Evolutionary conservation across 805 yeast genomes (phyloP).

Genomic region (Helenozyma baotianmanensis): DNA sequence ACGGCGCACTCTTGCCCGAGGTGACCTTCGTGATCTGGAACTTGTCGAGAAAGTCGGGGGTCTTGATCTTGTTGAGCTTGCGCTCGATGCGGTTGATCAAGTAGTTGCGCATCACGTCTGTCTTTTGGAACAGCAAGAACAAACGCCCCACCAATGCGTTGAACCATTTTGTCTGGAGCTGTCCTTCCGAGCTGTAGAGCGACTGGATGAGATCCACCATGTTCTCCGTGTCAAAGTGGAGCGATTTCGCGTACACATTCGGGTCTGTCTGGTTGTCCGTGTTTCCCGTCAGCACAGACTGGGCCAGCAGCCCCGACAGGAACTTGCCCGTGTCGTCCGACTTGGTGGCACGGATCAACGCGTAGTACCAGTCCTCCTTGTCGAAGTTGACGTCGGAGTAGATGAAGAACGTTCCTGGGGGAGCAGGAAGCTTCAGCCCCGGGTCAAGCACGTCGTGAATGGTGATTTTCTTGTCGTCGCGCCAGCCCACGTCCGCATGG

Average conservation of each 20-base stretch:
- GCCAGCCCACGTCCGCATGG: slow-evolving; percentile 7
- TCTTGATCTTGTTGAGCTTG: slow-evolving; percentile 73
- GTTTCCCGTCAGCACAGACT: not conserved
- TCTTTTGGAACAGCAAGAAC: slow-evolving; percentile 70
- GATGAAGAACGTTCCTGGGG: slow-evolving; percentile 48
- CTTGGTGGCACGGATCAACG: slow-evolving; percentile 73
- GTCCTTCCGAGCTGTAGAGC: slow-evolving; percentile 78
- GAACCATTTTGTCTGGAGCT: slow-evolving; percentile 81
- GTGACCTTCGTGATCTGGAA: slow-evolving; percentile 66
- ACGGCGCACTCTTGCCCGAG: slow-evolving; percentile 80
- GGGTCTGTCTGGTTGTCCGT: slow-evolving; percentile 33
- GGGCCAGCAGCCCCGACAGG: slow-evolving; percentile 1
- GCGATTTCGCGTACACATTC: slow-evolving; percentile 60
- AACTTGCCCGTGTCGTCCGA: slow-evolving; percentile 20
- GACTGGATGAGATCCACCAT: slow-evolving; percentile 71
- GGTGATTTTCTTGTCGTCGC: slow-evolving; percentile 14
- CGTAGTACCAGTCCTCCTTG: slow-evolving; percentile 93
- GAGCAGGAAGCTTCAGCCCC: slow-evolving; percentile 21
- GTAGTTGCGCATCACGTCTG: slow-evolving; percentile 57
- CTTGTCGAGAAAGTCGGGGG: slow-evolving; percentile 85
- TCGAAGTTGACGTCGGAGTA: slow-evolving; percentile 75
- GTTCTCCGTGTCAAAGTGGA: slow-evolving; percentile 67
- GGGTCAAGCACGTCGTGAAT: slow-evolving; percentile 22
- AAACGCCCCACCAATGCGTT: slow-evolving; percentile 84
- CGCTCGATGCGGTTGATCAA: slow-evolving; percentile 58